These are phyloP conservation scores for Tremella mesenterica DNA, from an alignment of 768 basidiomycete genomes.

Conservation along the genomic window DNA sequence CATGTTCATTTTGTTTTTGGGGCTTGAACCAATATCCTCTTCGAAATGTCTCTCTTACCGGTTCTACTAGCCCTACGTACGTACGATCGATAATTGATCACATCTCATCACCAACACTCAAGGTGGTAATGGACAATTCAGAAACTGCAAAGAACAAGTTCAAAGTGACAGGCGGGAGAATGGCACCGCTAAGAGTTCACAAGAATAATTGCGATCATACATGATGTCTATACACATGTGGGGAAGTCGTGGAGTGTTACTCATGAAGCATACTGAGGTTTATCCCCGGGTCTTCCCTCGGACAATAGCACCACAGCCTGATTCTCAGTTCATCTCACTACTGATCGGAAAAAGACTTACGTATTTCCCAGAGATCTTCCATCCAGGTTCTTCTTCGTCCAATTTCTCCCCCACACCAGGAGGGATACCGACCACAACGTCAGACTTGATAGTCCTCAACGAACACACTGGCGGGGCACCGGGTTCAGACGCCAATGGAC, in stretches of 20 bases:
- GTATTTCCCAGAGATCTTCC: conserved; percentile 97
- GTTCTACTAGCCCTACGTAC: too few relatives aligned
- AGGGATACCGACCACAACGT: conserved; percentile 66
- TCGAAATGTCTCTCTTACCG: too few relatives aligned
- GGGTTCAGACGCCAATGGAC: conserved; percentile 77
- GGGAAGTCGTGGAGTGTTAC: not conserved
- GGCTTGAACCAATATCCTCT: too few relatives aligned
- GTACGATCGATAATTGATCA: too few relatives aligned
- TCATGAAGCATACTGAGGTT: conserved; percentile 52
- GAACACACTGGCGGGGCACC: conserved; percentile 82
- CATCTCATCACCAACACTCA: too few relatives aligned
- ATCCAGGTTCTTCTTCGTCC: conserved; percentile 79
- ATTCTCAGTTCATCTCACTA: not conserved
- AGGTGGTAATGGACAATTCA: not conserved
- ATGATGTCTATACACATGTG: not conserved
- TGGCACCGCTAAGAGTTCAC: too few relatives aligned
- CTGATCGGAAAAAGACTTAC: conserved; percentile 50
- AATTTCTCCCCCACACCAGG: conserved; percentile 58
- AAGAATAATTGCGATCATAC: not conserved
- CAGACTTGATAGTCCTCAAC: conserved; percentile 85
- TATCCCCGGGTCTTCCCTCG: conserved; percentile 80
- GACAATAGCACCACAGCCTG: conserved; percentile 75
- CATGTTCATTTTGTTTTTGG: too few relatives aligned
- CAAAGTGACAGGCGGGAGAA: not conserved
- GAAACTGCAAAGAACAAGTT: not conserved